Evolutionary conservation across 1,139 yeast genomes (phyloP), one percentile per base, ranked within the genome.

Genomic region (Schwanniomyces etchellsii): DNA sequence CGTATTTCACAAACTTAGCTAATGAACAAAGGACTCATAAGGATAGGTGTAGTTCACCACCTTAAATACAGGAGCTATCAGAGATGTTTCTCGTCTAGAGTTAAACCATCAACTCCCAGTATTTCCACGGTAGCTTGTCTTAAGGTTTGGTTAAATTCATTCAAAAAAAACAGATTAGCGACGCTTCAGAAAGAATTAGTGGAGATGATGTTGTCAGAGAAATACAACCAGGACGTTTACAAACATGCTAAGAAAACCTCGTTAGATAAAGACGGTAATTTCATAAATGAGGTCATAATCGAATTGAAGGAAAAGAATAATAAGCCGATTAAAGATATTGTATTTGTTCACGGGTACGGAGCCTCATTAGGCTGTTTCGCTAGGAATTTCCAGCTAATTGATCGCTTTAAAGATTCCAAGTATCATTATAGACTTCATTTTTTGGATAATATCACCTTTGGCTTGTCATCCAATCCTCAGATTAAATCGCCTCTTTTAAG

Each of bases 321-420:
- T 1, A 43, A 45, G 4, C 47, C 47, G 12, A 46, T 50, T 3
- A 57, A 56, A 45, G 73, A 74, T 40, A 45, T 81, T 15, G 86
- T 88, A 4, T 64, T 91, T 45, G 48, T 91, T 11, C 98, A 91
- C 50, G 98, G 98, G 0, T 88, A 85, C 53, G 96, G 95, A 0
- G 94, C 97, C 0, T 81, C 95, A 0, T 66, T 82, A 11, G 91
- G 93, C 14, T 82, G 91, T 48, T 91, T 78, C 59, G 88, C 86
- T 42, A 65, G 88, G 34, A 89, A 85, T 47, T 76, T 86, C 39
- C 75, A 70, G 33, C 31, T 72, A 46, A 26, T 62, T 71, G 51
- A 64, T 37, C 41, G 53, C 16, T 52, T 66, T 58, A 36, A 43
- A 54, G 57, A 59, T 54, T 20, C 66, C 61, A 31, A 65, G 52